These are phyloP conservation scores for Cladophialophora carrionii DNA, from an alignment of 2,329 filamentous ascomycete species.

Conservation along the genomic window DNA sequence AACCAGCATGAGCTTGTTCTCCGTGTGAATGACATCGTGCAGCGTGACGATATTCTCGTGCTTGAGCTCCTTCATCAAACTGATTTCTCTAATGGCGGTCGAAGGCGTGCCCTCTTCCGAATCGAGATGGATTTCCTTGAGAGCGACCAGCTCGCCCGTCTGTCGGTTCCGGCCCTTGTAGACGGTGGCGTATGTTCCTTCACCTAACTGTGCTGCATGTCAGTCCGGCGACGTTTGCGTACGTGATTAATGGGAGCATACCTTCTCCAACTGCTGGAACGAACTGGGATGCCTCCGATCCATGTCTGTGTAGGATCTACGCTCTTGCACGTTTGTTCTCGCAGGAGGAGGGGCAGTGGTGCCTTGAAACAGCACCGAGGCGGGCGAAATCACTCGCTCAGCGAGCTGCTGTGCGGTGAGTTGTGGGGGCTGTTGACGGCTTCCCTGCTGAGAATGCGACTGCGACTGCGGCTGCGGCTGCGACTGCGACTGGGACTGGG, in stretches of 20 bases:
- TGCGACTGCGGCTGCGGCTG: slow-evolving; percentile 4
- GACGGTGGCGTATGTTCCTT: slow-evolving; percentile 98
- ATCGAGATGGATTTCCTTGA: slow-evolving; percentile 98
- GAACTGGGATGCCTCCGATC: slow-evolving; percentile 93
- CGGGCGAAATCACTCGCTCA: slow-evolving; percentile 38
- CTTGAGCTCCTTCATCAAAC: slow-evolving; percentile 98
- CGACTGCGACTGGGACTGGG: slow-evolving; percentile 11
- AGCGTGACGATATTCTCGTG: slow-evolving; percentile 97
- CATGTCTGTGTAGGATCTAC: slow-evolving; percentile 58
- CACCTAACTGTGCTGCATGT: slow-evolving; percentile 67
- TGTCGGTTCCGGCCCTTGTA: slow-evolving; percentile 98
- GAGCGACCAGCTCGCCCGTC: slow-evolving; percentile 91
- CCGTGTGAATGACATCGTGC: slow-evolving; percentile 98
- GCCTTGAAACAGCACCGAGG: slow-evolving; percentile 37
- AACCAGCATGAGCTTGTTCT: slow-evolving; percentile 99
- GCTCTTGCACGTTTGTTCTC: slow-evolving; percentile 28
- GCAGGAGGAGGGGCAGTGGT: slow-evolving; percentile 27
- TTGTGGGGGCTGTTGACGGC: slow-evolving; percentile 24
- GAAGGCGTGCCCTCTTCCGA: slow-evolving; percentile 97
- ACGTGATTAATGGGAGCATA: slow-evolving; percentile 36
- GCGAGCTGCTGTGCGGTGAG: slow-evolving; percentile 35
- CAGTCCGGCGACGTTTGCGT: slow-evolving; percentile 3
- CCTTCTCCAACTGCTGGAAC: slow-evolving; percentile 97
- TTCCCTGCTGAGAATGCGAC: slow-evolving; percentile 23
- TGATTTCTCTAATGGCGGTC: slow-evolving; percentile 97